These are phyloP conservation scores for Trichomonas tenax DNA, from an alignment of 208 protist species.

Conservation along the genomic window DNA sequence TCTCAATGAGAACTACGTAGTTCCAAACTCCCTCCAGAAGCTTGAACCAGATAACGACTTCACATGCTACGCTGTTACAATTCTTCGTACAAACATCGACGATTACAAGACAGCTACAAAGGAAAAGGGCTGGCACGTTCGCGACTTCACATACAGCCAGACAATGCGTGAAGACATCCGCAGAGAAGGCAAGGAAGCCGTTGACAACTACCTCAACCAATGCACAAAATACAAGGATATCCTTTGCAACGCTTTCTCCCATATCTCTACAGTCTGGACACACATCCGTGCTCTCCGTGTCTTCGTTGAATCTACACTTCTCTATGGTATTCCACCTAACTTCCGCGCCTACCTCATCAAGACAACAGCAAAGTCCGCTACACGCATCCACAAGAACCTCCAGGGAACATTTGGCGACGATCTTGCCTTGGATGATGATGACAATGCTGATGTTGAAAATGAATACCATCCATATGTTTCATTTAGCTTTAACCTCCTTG, in stretches of 20 bases:
- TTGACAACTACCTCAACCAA: background rate
- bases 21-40: background rate
- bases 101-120: conserved; percentile 12
- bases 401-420: background rate
- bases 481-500: background rate
- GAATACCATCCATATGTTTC: conserved; percentile 1
- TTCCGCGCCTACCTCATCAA: background rate
- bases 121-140: background rate
- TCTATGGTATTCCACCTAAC: background rate
- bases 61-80: background rate
- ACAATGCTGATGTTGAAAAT: background rate
- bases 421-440: background rate
- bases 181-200: background rate
- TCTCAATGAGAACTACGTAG: background rate
- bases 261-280: background rate
- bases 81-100: background rate
- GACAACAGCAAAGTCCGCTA: background rate
- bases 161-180: background rate
- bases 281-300: background rate
- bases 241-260: background rate
- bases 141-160: background rate
- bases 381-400: background rate
- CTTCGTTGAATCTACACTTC: conserved; percentile 18
- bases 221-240: background rate
- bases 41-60: background rate